These are phyloP conservation scores for Circinella umbellata DNA, from an alignment of 371 early-diverging fungal species.

Conservation along the genomic window DNA sequence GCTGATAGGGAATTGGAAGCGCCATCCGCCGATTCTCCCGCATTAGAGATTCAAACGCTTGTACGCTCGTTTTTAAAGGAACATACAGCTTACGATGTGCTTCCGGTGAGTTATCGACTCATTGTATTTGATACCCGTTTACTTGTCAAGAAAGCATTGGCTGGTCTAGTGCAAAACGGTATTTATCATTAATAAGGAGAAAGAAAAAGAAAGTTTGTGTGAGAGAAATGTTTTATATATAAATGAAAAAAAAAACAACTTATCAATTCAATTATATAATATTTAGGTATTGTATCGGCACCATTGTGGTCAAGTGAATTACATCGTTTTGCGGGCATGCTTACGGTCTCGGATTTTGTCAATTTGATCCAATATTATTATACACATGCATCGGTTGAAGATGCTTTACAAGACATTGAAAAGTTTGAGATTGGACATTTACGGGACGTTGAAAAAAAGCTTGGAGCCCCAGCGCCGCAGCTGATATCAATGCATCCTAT, in stretches of 20 bases:
- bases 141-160: constrained; percentile 90
- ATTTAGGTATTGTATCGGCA: constrained; percentile 89
- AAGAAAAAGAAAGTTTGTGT: too few relatives aligned
- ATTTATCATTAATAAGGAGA: constrained; percentile 6
- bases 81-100: constrained; percentile 86
- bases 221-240: too few relatives aligned
- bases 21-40: constrained; percentile 10
- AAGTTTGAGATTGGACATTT: constrained; percentile 78
- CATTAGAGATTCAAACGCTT: constrained; percentile 48
- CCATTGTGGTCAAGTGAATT: constrained; percentile 87
- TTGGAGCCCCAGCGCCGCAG: constrained; percentile 65
- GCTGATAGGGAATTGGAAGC: constrained; percentile 9
- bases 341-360: constrained; percentile 93
- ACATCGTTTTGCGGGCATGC: constrained; percentile 88
- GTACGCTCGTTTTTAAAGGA: constrained; percentile 75
- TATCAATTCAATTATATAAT: background rate
- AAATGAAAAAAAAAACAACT: too few relatives aligned
- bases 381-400: constrained; percentile 75
- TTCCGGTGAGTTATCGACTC: constrained; percentile 88
- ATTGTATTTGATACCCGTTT: constrained; percentile 91
- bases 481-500: constrained; percentile 80
- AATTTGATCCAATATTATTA: constrained; percentile 92
- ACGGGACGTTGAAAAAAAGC: constrained; percentile 61
- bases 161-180: constrained; percentile 93
- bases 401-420: constrained; percentile 86